Percentiles rank a stretch among this genome's conserved stretches.
Conservation (phyloP, 1,139 yeast species). For the Zygosaccharomyces sapae region DNA sequence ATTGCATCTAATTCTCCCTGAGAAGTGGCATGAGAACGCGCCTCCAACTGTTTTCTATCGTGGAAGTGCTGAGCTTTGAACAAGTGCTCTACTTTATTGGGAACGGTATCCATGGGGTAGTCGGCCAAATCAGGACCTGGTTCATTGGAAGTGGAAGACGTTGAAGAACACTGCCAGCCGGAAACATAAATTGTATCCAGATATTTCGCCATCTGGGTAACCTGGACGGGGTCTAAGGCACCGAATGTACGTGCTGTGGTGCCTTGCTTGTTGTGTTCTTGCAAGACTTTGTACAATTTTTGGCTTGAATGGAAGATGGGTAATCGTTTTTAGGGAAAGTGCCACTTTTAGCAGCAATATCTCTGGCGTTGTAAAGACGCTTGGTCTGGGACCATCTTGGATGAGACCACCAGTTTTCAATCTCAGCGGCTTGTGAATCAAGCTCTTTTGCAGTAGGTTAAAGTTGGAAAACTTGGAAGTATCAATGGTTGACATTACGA, state of each 20-base stretch:
- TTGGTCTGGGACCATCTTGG: slow-evolving; percentile 89
- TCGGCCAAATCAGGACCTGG: slow-evolving; percentile 98
- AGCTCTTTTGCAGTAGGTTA: slow-evolving; percentile 18
- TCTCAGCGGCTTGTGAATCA: slow-evolving; percentile 49
- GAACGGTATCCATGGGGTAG: slow-evolving; percentile 97
- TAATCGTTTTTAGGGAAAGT: slow-evolving; percentile 56
- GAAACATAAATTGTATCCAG: slow-evolving; percentile 89
- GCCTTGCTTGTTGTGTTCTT: slow-evolving; percentile 67
- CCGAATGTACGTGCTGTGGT: slow-evolving; percentile 91
- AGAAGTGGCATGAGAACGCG: slow-evolving; percentile 66
- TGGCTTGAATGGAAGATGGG: slow-evolving; percentile 79
- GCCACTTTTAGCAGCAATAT: slow-evolving; percentile 86
- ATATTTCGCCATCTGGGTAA: slow-evolving; percentile 94
- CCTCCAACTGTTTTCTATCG: slow-evolving; percentile 93
- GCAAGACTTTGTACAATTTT: slow-evolving; percentile 68
- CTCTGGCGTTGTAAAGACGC: slow-evolving; percentile 85
- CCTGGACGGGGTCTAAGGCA: slow-evolving; percentile 94
- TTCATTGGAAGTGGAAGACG: slow-evolving; percentile 95
- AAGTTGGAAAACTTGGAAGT: slow-evolving; percentile 7
- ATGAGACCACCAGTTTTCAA: slow-evolving; percentile 85
- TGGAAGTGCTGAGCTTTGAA: slow-evolving; percentile 97
- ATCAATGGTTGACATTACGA: slow-evolving; percentile 1
- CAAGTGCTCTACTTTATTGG: slow-evolving; percentile 95
- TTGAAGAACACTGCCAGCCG: slow-evolving; percentile 98
- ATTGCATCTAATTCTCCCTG: slow-evolving; percentile 44